Base-by-base conservation (phyloP, 148 eudicot genomes). In the Diospyros kaki region DNA sequence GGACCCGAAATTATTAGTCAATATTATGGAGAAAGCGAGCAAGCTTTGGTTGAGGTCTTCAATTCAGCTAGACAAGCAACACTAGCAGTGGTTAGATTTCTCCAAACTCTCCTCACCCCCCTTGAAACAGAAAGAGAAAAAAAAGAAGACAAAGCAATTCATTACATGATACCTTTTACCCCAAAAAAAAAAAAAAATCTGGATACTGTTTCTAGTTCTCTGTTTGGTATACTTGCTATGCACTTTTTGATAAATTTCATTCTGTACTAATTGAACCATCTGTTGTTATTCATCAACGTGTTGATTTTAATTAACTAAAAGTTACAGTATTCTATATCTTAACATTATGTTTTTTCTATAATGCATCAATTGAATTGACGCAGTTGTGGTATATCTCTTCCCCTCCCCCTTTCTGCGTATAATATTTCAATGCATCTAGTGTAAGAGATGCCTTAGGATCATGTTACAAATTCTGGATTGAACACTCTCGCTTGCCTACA, bases 1-100 rank as follows among this genome's bases (percentile, higher is more conserved):
- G 99, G 99, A 44, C 93, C 97, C 64, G 96, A 93, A 86, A 82
- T 95, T 40, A 67, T 93, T 68, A 83, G 90, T 81, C 93, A 92
- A 67, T 88, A 85, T 76, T 77, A 88, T 75, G 99, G 99, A 71
- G 97, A 93, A 81, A 93, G 96, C 80, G 96, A 92, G 78, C 87
- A 87, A 81, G 96, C 93, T 74, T 82, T 95, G 79, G 87, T 87
- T 76, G 89, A 87, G 18, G 83, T 92, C 69, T 92, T 95, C 71
- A 82, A 89, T 78, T 84, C 89, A 72, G 97, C 99, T 13, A 88
- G 86, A 65, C 83, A 81, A 79, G 91, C 92, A 64, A 75, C 86
- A 41, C 99, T 94, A 74, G 87, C 97, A 67, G 97, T 95, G 96
- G 97, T 95, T 83, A 83, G 93, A 56, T 82, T 66, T 71, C 76